Percentiles rank a stretch among this genome's conserved stretches.
These are phyloP conservation scores for Nemania bipapillata DNA, from an alignment of 2,329 filamentous ascomycete species.

Conservation along the genomic window DNA sequence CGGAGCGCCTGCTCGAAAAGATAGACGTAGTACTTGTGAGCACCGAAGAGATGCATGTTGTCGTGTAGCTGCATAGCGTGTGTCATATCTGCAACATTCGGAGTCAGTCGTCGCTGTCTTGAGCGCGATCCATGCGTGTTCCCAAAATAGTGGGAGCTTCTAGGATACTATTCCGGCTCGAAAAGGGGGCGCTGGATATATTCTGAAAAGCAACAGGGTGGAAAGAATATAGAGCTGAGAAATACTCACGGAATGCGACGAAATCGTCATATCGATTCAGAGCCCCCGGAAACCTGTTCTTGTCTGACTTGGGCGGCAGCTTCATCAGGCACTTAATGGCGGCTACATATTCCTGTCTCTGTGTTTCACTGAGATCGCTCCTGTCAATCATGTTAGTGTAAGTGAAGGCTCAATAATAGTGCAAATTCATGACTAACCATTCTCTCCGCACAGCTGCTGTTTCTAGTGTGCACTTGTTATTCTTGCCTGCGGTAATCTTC, in stretches of 20 bases:
- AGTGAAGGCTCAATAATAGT: not conserved
- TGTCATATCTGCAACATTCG: constrained; percentile 41
- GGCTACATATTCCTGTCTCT: constrained; percentile 48
- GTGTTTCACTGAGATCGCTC: constrained; percentile 47
- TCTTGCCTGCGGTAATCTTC: constrained; percentile 42
- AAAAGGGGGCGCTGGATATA: not conserved
- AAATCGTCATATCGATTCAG: constrained; percentile 51
- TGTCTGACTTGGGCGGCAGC: constrained; percentile 44
- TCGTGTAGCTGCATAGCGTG: constrained; percentile 48
- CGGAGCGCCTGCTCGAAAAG: constrained; percentile 51
- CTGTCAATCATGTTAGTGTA: constrained; percentile 37
- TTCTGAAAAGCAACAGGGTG: not conserved
- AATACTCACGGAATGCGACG: constrained; percentile 38
- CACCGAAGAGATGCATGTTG: constrained; percentile 46
- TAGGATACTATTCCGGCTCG: not conserved
- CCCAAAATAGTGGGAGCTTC: not conserved
- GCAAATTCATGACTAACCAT: constrained; percentile 41
- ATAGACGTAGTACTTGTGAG: constrained; percentile 51
- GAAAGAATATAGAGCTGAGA: not conserved
- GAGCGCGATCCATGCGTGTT: not conserved
- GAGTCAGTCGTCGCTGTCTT: not conserved
- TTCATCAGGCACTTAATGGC: constrained; percentile 49
- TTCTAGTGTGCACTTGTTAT: constrained; percentile 49
- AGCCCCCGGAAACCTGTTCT: constrained; percentile 47
- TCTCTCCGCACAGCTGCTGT: constrained; percentile 47